Evolutionary conservation across 2,329 filamentous ascomycete species (phyloP).

Genomic region (Pestalotiopsis sp.): DNA sequence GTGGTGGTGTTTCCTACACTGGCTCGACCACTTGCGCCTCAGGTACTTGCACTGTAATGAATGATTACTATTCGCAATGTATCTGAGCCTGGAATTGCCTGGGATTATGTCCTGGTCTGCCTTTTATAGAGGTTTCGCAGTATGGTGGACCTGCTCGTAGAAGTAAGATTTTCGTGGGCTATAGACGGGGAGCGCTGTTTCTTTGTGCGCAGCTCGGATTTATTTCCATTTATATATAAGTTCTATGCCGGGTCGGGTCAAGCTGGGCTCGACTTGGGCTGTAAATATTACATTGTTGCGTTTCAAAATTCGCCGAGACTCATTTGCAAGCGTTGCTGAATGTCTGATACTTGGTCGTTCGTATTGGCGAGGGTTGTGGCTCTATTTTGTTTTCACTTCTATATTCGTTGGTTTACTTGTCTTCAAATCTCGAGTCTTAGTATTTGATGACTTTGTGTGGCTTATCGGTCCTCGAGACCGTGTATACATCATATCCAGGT

Average conservation of each 20-base stretch:
- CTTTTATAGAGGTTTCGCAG: not conserved
- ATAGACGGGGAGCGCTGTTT: not conserved
- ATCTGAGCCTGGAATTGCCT: conserved; percentile 6
- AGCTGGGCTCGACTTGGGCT: not conserved
- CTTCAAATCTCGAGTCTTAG: too few species aligned
- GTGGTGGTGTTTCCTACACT: conserved; percentile 16
- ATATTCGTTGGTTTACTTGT: too few species aligned
- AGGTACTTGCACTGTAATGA: conserved; percentile 17
- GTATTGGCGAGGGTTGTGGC: not conserved
- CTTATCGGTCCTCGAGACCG: too few species aligned
- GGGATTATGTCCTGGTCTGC: not conserved
- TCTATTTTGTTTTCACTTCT: not conserved
- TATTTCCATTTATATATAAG: conserved; percentile 4
- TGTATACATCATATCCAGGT: too few species aligned
- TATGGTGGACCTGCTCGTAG: not conserved
- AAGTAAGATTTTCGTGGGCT: not conserved
- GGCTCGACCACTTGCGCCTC: conserved; percentile 19
- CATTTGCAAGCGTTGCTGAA: not conserved
- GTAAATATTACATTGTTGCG: not conserved
- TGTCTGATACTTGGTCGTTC: not conserved
- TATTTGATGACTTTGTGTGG: too few species aligned
- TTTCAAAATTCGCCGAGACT: not conserved
- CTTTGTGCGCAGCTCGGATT: not conserved
- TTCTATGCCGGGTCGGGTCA: not conserved
- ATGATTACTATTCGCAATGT: conserved; percentile 19